Evolutionary conservation across 2,329 filamentous ascomycete genomes (phyloP).

Genomic region (Neopestalotiopsis clavispora): DNA sequence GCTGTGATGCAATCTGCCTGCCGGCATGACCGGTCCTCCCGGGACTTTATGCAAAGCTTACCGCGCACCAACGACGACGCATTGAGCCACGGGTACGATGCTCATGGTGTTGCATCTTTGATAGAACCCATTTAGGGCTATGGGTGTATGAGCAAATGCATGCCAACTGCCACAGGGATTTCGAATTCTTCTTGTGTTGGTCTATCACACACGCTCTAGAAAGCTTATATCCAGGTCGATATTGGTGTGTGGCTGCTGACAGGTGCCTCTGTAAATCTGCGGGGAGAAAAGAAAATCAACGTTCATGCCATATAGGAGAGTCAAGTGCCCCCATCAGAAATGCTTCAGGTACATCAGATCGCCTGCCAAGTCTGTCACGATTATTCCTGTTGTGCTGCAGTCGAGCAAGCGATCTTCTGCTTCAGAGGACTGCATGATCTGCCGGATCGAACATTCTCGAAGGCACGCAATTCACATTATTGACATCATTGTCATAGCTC

Average conservation of each 20-base stretch:
- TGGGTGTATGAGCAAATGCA: not conserved
- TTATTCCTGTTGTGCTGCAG: not conserved
- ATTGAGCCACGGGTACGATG: not conserved
- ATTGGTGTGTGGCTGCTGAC: not conserved
- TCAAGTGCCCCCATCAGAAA: not conserved
- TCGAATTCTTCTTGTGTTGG: not conserved
- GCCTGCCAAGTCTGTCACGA: not conserved
- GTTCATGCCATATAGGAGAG: not conserved
- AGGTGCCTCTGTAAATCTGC: not conserved
- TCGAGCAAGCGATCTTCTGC: not conserved
- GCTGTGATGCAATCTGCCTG: not conserved
- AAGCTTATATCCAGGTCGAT: not conserved
- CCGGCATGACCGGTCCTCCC: not conserved
- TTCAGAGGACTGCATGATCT: not conserved
- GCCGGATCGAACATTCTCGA: not conserved
- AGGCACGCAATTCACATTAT: not conserved
- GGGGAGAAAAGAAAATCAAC: not conserved
- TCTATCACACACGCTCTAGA: not conserved
- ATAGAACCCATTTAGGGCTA: not conserved
- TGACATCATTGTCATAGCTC: not conserved
- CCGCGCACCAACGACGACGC: not conserved
- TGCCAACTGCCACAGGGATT: not conserved
- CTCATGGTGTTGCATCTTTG: not conserved
- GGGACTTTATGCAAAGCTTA: not conserved
- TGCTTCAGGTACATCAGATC: not conserved